Percentiles rank a stretch among this genome's conserved stretches.
phyloP scores from a whole-genome alignment of 176 grass and related monocot species.

The Pharus latifolius region DNA sequence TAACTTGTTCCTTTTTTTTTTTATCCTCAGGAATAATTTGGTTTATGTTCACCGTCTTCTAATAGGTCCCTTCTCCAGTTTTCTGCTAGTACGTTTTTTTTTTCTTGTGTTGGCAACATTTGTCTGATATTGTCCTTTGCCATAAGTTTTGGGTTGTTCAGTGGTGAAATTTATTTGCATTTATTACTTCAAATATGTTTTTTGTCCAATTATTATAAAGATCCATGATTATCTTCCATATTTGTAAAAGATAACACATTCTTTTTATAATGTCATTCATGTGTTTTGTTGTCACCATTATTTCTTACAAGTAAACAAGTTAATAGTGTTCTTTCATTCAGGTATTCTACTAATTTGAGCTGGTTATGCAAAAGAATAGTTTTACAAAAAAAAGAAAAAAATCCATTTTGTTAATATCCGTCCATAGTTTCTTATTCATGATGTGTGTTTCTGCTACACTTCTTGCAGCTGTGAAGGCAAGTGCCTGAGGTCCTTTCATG shows the following conservation, averaged over 20 bases:
- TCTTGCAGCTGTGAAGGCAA: conserved; percentile 56
- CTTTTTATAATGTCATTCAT: no score
- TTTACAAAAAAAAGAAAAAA: background rate
- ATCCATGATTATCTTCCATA: background rate
- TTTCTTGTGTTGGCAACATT: no score
- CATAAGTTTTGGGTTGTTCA: background rate
- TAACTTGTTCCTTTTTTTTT: background rate
- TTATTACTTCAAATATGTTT: background rate
- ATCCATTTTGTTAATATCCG: background rate
- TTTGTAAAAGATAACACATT: background rate
- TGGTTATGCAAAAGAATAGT: background rate
- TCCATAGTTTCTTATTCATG: background rate
- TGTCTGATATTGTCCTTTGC: background rate
- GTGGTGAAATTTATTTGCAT: background rate
- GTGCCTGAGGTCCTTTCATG: conserved; percentile 69
- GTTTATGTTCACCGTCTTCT: background rate
- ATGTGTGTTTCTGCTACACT: background rate
- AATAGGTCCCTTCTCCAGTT: background rate
- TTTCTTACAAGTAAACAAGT: background rate
- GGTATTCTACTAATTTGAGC: no score
- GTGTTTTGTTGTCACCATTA: background rate
- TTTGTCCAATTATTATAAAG: background rate
- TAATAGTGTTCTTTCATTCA: no score
- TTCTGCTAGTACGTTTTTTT: background rate
- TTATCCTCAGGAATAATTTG: background rate